phyloP scores from a whole-genome alignment of 768 basidiomycete species.

The Pleurotus ostreatus region DNA sequence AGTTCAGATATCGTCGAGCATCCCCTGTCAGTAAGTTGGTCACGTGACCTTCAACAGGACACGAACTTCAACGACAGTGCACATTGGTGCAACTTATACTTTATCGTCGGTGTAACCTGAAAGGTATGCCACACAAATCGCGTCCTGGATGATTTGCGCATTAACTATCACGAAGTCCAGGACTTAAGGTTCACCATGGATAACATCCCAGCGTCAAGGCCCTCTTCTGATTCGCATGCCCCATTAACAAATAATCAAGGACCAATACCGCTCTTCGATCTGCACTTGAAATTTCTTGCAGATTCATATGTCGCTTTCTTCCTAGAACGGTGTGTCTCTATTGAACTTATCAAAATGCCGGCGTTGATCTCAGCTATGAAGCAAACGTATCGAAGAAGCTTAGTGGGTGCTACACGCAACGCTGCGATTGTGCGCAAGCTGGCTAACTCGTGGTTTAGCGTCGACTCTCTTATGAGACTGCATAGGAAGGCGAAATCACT shows the following conservation, averaged over 20 bases:
- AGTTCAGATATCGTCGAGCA: too few relatives aligned
- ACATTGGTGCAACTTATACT: too few relatives aligned
- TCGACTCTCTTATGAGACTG: slow-evolving; percentile 70
- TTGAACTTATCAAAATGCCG: slow-evolving; percentile 7
- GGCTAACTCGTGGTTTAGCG: slow-evolving; percentile 34
- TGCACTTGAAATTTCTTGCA: slow-evolving; percentile 61
- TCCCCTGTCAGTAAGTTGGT: too few relatives aligned
- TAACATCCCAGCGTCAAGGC: slow-evolving; percentile 2
- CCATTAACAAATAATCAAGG: slow-evolving; percentile 29
- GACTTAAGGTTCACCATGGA: background rate
- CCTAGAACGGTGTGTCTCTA: slow-evolving; percentile 64
- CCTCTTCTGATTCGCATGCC: slow-evolving; percentile 4
- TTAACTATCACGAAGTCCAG: background rate
- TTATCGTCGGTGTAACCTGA: too few relatives aligned
- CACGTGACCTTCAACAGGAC: too few relatives aligned
- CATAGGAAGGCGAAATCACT: slow-evolving; percentile 68
- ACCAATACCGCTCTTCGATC: slow-evolving; percentile 68
- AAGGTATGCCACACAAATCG: too few relatives aligned
- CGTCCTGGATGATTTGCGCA: too few relatives aligned
- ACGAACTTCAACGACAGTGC: too few relatives aligned
- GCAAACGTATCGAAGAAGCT: slow-evolving; percentile 78
- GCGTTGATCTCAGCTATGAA: slow-evolving; percentile 26
- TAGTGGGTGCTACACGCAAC: slow-evolving; percentile 51
- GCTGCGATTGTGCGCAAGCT: background rate
- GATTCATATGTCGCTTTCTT: slow-evolving; percentile 85